These are phyloP conservation scores for Arthrobotrys conoides DNA, from an alignment of 2,329 filamentous ascomycete species.

Conservation along the genomic window DNA sequence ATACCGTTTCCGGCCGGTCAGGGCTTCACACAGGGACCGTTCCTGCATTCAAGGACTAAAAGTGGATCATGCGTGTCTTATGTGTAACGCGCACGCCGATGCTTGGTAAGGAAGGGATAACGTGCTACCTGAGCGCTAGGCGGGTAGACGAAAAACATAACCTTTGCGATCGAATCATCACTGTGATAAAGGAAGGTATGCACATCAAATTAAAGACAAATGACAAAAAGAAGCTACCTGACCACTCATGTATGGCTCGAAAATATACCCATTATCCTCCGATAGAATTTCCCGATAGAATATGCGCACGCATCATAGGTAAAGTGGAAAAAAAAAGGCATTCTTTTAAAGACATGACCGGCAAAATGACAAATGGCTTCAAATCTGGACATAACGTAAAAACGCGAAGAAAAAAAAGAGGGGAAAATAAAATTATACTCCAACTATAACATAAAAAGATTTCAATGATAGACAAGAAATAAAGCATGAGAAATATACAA, in stretches of 20 bases:
- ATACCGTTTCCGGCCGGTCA: neutral
- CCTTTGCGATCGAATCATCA: too few relatives aligned
- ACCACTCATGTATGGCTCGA: neutral
- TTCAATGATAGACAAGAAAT: slow-evolving; percentile 36
- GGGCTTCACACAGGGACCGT: neutral
- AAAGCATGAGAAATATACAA: slow-evolving; percentile 15
- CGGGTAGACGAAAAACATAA: neutral
- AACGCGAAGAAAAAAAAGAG: neutral
- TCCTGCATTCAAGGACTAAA: neutral
- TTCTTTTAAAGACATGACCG: slow-evolving; percentile 34
- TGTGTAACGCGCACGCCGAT: too few relatives aligned
- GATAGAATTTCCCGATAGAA: neutral
- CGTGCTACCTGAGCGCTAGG: neutral
- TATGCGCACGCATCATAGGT: neutral
- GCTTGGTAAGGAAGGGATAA: neutral
- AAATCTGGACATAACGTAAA: neutral
- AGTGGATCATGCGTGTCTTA: neutral
- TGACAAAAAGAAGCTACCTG: neutral
- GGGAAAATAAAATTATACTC: slow-evolving; percentile 39
- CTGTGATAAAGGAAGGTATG: too few relatives aligned
- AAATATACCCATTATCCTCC: slow-evolving; percentile 14
- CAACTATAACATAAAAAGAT: slow-evolving; percentile 28
- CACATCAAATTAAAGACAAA: too few relatives aligned
- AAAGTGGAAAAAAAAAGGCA: slow-evolving; percentile 28
- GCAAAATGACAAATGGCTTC: neutral